These are phyloP conservation scores for Antitrichia curtipendula DNA, from an alignment of 225 moss, liverwort and hornwort species.

Conservation along the genomic window DNA sequence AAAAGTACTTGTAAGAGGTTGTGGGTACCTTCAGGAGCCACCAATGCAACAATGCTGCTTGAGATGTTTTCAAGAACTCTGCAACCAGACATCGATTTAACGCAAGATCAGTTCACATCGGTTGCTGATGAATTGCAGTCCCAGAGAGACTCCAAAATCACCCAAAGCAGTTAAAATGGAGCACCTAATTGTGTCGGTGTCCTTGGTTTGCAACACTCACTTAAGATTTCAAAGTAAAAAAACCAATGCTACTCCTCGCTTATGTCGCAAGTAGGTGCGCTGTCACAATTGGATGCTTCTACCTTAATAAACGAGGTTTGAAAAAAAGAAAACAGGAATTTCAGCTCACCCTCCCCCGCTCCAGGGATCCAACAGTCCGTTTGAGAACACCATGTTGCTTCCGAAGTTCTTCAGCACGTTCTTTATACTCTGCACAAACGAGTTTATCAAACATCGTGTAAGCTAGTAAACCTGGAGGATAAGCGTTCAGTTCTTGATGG, in stretches of 20 bases:
- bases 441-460: not conserved
- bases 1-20: not conserved
- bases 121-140: not conserved
- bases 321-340: not conserved
- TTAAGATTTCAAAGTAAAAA: not conserved
- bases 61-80: slow-evolving; percentile 79
- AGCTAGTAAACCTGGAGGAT: not conserved
- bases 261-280: not conserved
- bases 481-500: not conserved
- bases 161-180: not conserved
- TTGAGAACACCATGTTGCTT: slow-evolving; percentile 92
- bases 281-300: not conserved
- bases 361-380: slow-evolving; percentile 95
- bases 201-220: not conserved
- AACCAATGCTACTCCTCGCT: not conserved
- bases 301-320: not conserved
- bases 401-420: slow-evolving; percentile 69
- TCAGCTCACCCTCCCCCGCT: slow-evolving; percentile 80
- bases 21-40: slow-evolving; percentile 48
- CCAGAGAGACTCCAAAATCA: not conserved
- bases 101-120: not conserved
- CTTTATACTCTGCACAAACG: slow-evolving; percentile 36
- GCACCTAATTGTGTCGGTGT: not conserved
- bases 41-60: slow-evolving; percentile 66
- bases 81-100: not conserved